Evolutionary conservation across 495 filamentous ascomycete species (phyloP).

Genomic region (Elasticomyces elasticus): DNA sequence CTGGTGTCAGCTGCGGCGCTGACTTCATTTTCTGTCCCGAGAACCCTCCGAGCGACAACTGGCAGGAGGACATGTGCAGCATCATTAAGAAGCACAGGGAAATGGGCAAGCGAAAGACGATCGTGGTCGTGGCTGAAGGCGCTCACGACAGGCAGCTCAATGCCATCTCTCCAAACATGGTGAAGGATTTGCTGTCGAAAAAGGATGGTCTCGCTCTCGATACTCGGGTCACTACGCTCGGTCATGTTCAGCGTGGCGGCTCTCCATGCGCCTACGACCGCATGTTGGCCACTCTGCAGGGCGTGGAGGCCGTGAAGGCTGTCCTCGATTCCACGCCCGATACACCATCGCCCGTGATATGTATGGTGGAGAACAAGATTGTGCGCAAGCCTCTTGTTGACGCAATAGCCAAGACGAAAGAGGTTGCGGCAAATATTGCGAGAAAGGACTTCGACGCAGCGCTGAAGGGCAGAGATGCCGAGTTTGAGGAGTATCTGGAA

Average conservation of each 20-base stretch:
- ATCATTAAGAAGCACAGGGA: slow-evolving; percentile 82
- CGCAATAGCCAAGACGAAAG: slow-evolving; percentile 74
- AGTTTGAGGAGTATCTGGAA: slow-evolving; percentile 87
- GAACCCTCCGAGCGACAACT: slow-evolving; percentile 77
- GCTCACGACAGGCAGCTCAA: slow-evolving; percentile 78
- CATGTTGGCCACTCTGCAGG: slow-evolving; percentile 85
- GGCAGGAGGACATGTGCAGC: slow-evolving; percentile 80
- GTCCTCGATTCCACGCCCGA: slow-evolving; percentile 86
- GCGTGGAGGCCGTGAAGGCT: slow-evolving; percentile 90
- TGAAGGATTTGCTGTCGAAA: slow-evolving; percentile 80
- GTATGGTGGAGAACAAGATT: slow-evolving; percentile 97
- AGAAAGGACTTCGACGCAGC: slow-evolving; percentile 72
- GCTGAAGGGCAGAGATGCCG: slow-evolving; percentile 78
- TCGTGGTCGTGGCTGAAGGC: slow-evolving; percentile 95
- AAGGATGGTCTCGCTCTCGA: slow-evolving; percentile 74
- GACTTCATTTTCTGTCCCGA: slow-evolving; percentile 97
- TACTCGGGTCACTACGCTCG: slow-evolving; percentile 88
- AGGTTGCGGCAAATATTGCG: slow-evolving; percentile 70
- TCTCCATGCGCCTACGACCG: slow-evolving; percentile 88
- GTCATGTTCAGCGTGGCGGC: slow-evolving; percentile 92
- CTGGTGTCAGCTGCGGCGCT: slow-evolving; percentile 86
- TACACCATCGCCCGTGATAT: slow-evolving; percentile 86
- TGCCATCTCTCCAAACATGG: slow-evolving; percentile 66
- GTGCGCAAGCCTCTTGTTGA: slow-evolving; percentile 77
- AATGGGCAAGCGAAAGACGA: slow-evolving; percentile 90